Percentiles rank a stretch among this genome's conserved stretches.
Conservation (phyloP, 805 yeast species). For the Suhomyces faveliae region DNA sequence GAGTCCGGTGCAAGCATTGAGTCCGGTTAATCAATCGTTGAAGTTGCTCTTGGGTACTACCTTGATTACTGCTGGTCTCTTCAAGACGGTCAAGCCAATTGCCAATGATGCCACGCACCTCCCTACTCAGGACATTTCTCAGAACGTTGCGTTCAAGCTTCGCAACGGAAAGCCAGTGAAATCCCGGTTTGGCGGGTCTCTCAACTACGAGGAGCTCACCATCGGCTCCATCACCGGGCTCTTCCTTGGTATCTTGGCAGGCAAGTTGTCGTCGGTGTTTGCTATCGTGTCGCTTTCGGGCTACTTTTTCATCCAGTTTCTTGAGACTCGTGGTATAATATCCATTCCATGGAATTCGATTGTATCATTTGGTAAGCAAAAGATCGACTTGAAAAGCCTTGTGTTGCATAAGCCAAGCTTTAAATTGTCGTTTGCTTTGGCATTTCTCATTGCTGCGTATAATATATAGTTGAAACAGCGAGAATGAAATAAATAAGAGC, state of each 20-base stretch:
- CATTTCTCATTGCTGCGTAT: conserved; percentile 61
- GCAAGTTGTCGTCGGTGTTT: conserved; percentile 55
- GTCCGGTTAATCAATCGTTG: neutral
- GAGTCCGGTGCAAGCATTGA: neutral
- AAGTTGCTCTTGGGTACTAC: conserved; percentile 1
- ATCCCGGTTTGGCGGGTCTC: conserved; percentile 39
- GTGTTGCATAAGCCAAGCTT: conserved; percentile 61
- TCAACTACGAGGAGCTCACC: conserved; percentile 62
- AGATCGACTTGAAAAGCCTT: conserved; percentile 48
- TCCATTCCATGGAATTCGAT: conserved; percentile 44
- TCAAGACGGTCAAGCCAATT: neutral
- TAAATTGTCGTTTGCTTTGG: conserved; percentile 52
- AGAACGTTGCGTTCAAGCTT: neutral
- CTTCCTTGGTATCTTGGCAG: conserved; percentile 56
- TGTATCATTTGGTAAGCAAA: conserved; percentile 30
- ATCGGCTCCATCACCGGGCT: conserved; percentile 64
- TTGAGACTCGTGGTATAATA: conserved; percentile 54
- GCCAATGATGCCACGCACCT: conserved; percentile 13
- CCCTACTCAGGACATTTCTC: neutral
- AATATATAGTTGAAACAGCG: conserved; percentile 39
- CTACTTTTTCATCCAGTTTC: conserved; percentile 47
- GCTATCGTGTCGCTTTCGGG: conserved; percentile 48
- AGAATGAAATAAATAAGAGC: no score
- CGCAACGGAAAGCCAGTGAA: conserved; percentile 6
- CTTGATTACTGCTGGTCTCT: neutral